phyloP scores from a whole-genome alignment of 2,329 filamentous ascomycete genomes.

The Pseudogymnoascus sp. region DNA sequence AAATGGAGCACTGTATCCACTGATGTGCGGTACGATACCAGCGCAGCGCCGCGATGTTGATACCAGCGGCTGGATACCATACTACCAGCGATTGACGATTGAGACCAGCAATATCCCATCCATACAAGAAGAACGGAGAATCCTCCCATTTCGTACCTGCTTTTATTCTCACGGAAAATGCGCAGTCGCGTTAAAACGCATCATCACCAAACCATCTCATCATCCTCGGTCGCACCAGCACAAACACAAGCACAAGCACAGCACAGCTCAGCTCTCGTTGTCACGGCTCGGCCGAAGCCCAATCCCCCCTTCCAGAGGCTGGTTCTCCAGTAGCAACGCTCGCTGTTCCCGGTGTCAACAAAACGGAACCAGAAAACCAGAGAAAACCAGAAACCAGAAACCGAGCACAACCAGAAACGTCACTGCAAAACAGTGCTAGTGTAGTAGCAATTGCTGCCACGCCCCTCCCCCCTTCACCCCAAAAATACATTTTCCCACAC shows the following conservation, averaged over 20 bases:
- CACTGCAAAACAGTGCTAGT: not conserved
- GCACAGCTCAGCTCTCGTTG: not conserved
- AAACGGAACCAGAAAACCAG: not conserved
- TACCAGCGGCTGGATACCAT: not conserved
- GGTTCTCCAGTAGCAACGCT: not conserved
- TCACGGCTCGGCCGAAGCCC: not conserved
- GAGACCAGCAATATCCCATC: not conserved
- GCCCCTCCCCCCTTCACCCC: no score
- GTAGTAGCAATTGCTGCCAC: no score
- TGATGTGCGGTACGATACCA: not conserved
- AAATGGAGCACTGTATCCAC: not conserved
- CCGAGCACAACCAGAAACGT: not conserved
- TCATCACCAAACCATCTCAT: no score
- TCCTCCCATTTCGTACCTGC: not conserved
- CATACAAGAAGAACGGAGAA: not conserved
- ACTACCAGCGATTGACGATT: not conserved
- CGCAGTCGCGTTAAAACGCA: no score
- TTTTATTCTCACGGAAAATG: not conserved
- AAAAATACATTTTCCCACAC: no score
- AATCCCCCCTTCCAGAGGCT: not conserved
- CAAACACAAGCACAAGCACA: not conserved
- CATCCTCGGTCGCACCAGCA: no score
- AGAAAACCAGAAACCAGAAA: no score
- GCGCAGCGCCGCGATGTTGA: not conserved
- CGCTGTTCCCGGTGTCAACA: slow-evolving; percentile 3